A percentile compares a stretch with the other conserved stretches of the same genome.
Conservation (phyloP, 306 rosid genomes). For the Prunus persica region Prunus_persica_NCBIv2 NC_034016.1:823001-823500, state of each 20-base stretch:
- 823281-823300: conserved; percentile 89
- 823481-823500: neutral
- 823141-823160: conserved; percentile 50
- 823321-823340: conserved; percentile 74
- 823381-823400: conserved; percentile 73
- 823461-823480: neutral
- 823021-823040: conserved; percentile 92
- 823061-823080: conserved; percentile 82
- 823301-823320: conserved; percentile 95
- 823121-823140: neutral
- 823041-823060: conserved; percentile 83
- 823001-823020: conserved; percentile 89
- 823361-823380: conserved; percentile 96
- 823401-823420: conserved; percentile 78
- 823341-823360: conserved; percentile 80
- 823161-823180: conserved; percentile 96
- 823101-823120: conserved; percentile 15
- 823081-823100: conserved; percentile 34
- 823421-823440: conserved; percentile 50
- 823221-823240: conserved; percentile 79
- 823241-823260: conserved; percentile 81
- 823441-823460: conserved; percentile 9
- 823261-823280: conserved; percentile 88
- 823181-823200: conserved; percentile 91
- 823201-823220: conserved; percentile 71